Evolutionary conservation across 805 yeast genomes (phyloP), one percentile per base, ranked within the genome.

Genomic region (Yarrowia keelungensis): DNA sequence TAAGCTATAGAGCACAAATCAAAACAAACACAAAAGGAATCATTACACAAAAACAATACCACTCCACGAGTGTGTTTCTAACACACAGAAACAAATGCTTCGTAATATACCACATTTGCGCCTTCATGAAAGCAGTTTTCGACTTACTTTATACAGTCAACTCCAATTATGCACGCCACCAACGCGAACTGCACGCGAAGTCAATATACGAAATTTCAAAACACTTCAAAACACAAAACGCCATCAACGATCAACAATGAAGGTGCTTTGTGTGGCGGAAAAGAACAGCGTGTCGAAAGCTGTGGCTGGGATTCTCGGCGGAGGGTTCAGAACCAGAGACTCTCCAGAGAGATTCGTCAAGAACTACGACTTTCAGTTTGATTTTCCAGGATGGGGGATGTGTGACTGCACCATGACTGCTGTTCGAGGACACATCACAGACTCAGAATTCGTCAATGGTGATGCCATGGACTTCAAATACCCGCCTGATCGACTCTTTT

Each of bases 251-350:
- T 5, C 32, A 26, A 16, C 35, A 35, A 89, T 91, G 95, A 87
- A 81, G 72, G 86, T 95, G 4, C 85, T 95, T 59, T 94, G 98
- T 79, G 97, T 95, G 69, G 99, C 99, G 1, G 99, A 95, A 80
- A 95, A 95, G 79, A 96, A 96, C 69, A 91, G 97, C 1, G 95
- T 95, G 61, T 96, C 98, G 3, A 91, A 89, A 76, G 89, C 91
- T 12, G 92, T 95, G 12, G 84, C 96, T 0, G 76, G 79, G 46
- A 88, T 89, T 1, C 83, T 95, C 2, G 87, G 95, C 16, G 97
- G 97, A 8, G 96, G 97, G 0, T 51, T 16, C 35, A 12, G 11
- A 3, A 19, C 71, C 71, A 69, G 89, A 42, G 78, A 82, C 65
- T 81, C 91, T 2, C 75, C 78, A 0, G 84, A 84, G 74, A 87